Percentiles rank a stretch among this genome's conserved stretches.
phyloP scores from a whole-genome alignment of 1,284 basidiomycete species.

The Chiua sp. region DNA sequence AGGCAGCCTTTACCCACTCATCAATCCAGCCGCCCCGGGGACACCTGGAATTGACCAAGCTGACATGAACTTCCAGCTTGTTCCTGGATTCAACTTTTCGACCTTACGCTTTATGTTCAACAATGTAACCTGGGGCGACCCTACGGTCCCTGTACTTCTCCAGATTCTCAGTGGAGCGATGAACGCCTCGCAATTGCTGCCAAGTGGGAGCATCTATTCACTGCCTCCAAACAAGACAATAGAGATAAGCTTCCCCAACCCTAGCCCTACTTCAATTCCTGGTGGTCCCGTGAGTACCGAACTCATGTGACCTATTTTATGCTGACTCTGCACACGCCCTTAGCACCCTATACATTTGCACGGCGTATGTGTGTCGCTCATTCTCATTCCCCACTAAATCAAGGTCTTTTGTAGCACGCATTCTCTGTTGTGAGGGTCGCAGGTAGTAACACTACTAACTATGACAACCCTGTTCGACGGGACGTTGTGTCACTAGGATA shows the following conservation, averaged over 20 bases:
- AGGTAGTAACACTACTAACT: neutral
- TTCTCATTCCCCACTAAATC: neutral
- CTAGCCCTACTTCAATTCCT: conserved; percentile 20
- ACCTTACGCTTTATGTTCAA: conserved; percentile 7
- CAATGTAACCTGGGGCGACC: conserved; percentile 19
- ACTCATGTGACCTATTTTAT: neutral
- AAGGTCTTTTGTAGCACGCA: neutral
- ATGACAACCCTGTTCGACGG: neutral
- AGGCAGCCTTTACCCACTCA: conserved; percentile 36
- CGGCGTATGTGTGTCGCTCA: conserved; percentile 28
- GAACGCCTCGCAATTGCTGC: conserved; percentile 22
- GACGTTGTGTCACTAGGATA: neutral
- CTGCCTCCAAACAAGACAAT: conserved; percentile 34
- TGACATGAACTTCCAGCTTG: conserved; percentile 25
- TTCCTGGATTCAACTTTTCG: conserved; percentile 4
- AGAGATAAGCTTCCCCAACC: conserved; percentile 35
- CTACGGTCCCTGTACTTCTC: conserved; percentile 32
- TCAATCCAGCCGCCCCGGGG: conserved; percentile 34
- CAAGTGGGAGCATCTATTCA: conserved; percentile 29
- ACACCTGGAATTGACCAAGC: conserved; percentile 26
- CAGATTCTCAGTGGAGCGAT: conserved; percentile 39
- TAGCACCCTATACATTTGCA: conserved; percentile 40
- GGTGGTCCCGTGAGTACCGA: conserved; percentile 37
- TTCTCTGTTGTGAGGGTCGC: neutral
- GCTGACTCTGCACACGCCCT: neutral